Evolutionary conservation across 2,329 filamentous ascomycete genomes (phyloP).

Genomic region (Coniochaeta hoffmannii): DNA sequence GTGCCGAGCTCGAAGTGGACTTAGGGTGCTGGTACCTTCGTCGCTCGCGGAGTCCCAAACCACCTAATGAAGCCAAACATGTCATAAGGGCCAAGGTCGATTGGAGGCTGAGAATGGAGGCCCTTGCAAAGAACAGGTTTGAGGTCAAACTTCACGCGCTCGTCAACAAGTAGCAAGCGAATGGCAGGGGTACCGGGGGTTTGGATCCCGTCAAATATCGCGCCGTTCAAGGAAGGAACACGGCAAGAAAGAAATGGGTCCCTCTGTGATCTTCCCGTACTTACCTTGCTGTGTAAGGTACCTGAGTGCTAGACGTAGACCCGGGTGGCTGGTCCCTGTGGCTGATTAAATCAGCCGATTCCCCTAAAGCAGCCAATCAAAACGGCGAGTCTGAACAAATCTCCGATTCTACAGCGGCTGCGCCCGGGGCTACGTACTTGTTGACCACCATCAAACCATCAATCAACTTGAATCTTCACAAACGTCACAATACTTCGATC

Average conservation of each 20-base stretch:
- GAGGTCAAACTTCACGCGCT: not conserved
- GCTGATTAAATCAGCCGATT: not conserved
- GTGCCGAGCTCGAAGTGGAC: not conserved
- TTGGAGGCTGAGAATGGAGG: not conserved
- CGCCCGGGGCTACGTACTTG: not conserved
- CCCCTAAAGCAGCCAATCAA: not conserved
- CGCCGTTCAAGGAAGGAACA: not conserved
- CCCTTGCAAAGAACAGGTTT: not conserved
- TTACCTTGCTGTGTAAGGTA: no score
- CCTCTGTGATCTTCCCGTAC: not conserved
- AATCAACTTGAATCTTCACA: not conserved
- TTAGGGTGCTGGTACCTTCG: no score
- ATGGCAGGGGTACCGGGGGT: not conserved
- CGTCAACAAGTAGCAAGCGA: not conserved
- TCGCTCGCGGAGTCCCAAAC: no score
- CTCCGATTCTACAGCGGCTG: not conserved
- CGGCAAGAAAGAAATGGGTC: not conserved
- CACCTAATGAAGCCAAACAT: no score
- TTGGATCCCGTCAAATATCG: not conserved
- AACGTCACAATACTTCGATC: not conserved
- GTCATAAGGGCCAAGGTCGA: no score
- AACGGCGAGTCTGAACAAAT: not conserved
- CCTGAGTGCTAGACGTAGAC: no score
- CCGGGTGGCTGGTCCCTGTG: not conserved
- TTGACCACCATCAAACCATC: no score